Base-by-base conservation (phyloP, 768 basidiomycete species). In the Mycena rosella region DNA sequence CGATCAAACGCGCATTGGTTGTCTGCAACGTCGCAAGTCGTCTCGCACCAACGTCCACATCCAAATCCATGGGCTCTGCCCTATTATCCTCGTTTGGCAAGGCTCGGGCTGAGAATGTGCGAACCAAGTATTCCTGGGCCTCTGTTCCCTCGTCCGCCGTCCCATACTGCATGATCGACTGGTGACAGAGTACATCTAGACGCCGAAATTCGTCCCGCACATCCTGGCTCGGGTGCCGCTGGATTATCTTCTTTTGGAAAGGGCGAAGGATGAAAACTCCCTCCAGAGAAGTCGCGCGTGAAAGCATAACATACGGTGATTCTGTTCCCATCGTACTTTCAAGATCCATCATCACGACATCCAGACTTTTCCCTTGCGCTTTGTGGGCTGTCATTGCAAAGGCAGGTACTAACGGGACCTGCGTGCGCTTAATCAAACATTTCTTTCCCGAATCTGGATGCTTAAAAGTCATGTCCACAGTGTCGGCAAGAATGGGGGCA, bases 381-480 rank as follows among this genome's bases (percentile, higher is more conserved):
- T 61, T 61, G 15, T 61, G 60, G 2, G 60, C 60, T 2, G 60
- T 61, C 60, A 61, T 61, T 6, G 60, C 60, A 15, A 61, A 61
- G 3, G 49, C 38, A 20, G 60, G 60, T 1, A 61, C 60, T 38
- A 61, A 22, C 0, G 60, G 49, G 20, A 61, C 15, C 22, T 61
- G 60, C 4, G 17, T 61, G 9, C 60, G 13, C 17, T 38, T 61
- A 8, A 61, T 61, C 14, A 61, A 15, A 52, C 60, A 52, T 24
- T 61, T 61, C 24, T 38, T 48, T 13, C 52, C 8, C 15, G 60
- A 61, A n/a, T 61, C 60, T 7, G 60, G 60, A 36, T 61, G 60
- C 9, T 15, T 51, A 15, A 61, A 61, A 11, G 60, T 61, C 60
- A 61, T 61, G 15, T 61, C 48, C 5, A 61, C 60, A 0, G 60